Conservation (phyloP, 179 eudicot genomes). For the Dionaea muscipula region DNA sequence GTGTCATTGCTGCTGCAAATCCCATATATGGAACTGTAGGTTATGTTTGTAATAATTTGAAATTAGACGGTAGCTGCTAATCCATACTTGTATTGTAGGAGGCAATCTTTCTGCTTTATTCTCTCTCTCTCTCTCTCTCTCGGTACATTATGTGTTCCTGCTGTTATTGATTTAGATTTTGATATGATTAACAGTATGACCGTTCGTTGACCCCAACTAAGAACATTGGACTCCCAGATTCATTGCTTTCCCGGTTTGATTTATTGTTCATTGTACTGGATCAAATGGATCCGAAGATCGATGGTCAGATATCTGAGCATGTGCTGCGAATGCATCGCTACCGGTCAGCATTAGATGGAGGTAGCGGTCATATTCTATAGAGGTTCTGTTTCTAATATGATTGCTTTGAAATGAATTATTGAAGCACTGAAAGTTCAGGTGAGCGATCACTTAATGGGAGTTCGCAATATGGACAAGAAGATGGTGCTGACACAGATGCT, state of each 20-base stretch:
- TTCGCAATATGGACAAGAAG: conserved; percentile 55
- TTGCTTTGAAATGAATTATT: conserved; percentile 6
- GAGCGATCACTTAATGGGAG: conserved; percentile 44
- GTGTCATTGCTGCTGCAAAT: conserved; percentile 99
- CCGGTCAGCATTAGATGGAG: conserved; percentile 78
- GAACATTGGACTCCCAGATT: conserved; percentile 95
- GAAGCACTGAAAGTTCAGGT: conserved; percentile 32
- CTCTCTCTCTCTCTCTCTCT: neutral
- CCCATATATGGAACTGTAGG: conserved; percentile 99
- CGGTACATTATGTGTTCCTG: neutral
- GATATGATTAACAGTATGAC: conserved; percentile 56
- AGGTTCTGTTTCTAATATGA: neutral
- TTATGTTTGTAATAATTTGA: neutral
- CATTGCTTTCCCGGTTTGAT: conserved; percentile 96
- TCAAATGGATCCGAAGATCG: conserved; percentile 98
- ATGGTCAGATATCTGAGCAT: conserved; percentile 84
- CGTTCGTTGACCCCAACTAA: conserved; percentile 96
- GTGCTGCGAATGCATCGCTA: conserved; percentile 92
- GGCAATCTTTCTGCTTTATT: neutral
- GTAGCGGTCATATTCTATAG: conserved; percentile 20
- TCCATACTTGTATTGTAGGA: conserved; percentile 1
- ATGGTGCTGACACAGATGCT: conserved; percentile 54
- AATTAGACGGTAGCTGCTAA: neutral
- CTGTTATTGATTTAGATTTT: neutral
- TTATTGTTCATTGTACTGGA: conserved; percentile 88